Conservation (phyloP, 202 grass and related monocot genomes). For the Panicum virgatum region DNA sequence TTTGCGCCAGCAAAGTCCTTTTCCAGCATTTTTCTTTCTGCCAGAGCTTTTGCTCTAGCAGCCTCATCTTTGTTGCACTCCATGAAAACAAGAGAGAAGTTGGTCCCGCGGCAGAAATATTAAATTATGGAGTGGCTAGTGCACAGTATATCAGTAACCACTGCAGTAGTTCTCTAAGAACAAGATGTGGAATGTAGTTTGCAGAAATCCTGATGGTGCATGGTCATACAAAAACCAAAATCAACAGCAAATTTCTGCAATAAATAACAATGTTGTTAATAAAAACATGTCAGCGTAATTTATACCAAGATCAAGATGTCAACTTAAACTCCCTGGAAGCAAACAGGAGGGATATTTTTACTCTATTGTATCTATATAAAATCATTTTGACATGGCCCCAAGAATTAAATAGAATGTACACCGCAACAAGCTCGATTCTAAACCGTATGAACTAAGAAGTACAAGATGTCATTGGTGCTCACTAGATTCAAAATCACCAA, state of each 20-base stretch:
- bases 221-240: not conserved
- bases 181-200: not conserved
- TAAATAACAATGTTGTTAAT: slow-evolving; percentile 12
- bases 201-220: not conserved
- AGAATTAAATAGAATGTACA: not conserved
- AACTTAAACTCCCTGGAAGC: not conserved
- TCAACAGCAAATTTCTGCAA: not conserved
- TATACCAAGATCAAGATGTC: not conserved
- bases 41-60: slow-evolving; percentile 65
- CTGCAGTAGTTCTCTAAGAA: slow-evolving; percentile 2
- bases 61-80: slow-evolving; percentile 97
- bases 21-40: slow-evolving; percentile 65
- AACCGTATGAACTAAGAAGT: not conserved
- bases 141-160: slow-evolving; percentile 3
- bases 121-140: not conserved
- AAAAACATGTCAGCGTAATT: not conserved
- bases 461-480: not conserved
- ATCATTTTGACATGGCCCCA: not conserved
- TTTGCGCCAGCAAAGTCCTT: slow-evolving; percentile 69
- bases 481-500: not conserved
- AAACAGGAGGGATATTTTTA: not conserved
- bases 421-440: not conserved
- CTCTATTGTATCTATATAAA: not conserved
- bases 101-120: not conserved
- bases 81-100: slow-evolving; percentile 50